Conservation (phyloP, 129 eudicot genomes). For the Apium graveolens region DNA sequence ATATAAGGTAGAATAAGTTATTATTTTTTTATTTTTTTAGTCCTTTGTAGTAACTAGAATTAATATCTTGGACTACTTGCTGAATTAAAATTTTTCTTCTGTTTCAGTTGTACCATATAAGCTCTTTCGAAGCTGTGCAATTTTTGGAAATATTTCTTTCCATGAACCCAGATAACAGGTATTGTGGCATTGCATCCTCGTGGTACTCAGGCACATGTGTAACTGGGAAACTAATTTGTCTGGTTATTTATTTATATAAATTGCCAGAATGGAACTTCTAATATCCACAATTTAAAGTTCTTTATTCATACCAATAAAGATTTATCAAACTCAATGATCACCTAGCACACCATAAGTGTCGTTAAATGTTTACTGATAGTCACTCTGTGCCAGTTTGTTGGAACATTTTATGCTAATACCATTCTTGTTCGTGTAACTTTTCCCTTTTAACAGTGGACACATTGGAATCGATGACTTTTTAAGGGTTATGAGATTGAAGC, state of each 20-base stretch:
- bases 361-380: neutral
- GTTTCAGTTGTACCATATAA: conserved; percentile 53
- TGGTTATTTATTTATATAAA: neutral
- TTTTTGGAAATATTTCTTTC: conserved; percentile 69
- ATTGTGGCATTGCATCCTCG: neutral
- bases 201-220: neutral
- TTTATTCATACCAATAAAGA: neutral
- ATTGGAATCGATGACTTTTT: conserved; percentile 50
- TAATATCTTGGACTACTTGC: neutral
- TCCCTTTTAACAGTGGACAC: conserved; percentile 47
- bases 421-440: conserved; percentile 1
- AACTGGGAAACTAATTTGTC: neutral
- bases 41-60: neutral
- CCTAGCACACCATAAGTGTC: neutral
- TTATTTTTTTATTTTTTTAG: neutral
- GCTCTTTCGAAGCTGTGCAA: conserved; percentile 67
- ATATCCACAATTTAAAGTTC: neutral
- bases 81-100: neutral
- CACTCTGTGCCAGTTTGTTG: neutral
- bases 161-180: conserved; percentile 92
- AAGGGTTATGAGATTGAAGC: conserved; percentile 64
- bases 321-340: neutral
- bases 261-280: neutral
- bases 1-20: neutral
- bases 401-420: neutral